These are phyloP conservation scores for Lasiosphaeria miniovina DNA, from an alignment of 495 filamentous ascomycete genomes.

Conservation along the genomic window DNA sequence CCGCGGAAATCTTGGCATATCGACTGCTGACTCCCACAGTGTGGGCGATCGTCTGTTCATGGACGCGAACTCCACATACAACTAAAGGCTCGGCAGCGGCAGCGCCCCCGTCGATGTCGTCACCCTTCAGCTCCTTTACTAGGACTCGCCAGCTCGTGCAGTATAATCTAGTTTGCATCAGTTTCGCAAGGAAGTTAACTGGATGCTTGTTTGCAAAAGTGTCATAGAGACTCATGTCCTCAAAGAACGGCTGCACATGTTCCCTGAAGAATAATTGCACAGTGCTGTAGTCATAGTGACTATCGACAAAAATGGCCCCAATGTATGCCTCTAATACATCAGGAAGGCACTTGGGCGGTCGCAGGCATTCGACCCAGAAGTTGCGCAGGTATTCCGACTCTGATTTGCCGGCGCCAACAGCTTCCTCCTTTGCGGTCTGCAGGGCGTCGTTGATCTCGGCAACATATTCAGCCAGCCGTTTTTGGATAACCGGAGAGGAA, in stretches of 20 bases:
- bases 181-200: slow-evolving; percentile 45
- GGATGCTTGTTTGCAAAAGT: slow-evolving; percentile 87
- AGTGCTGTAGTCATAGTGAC: slow-evolving; percentile 68
- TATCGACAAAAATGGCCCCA: slow-evolving; percentile 90
- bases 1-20: slow-evolving; percentile 71
- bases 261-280: slow-evolving; percentile 74
- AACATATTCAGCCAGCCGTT: slow-evolving; percentile 67
- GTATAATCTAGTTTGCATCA: slow-evolving; percentile 43
- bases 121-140: slow-evolving; percentile 16
- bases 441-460: slow-evolving; percentile 61
- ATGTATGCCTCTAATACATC: slow-evolving; percentile 90
- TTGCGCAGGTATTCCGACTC: slow-evolving; percentile 57
- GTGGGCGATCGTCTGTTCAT: slow-evolving; percentile 63
- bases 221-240: slow-evolving; percentile 86
- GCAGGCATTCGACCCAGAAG: slow-evolving; percentile 70
- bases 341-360: slow-evolving; percentile 82
- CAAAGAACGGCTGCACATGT: slow-evolving; percentile 74
- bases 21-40: slow-evolving; percentile 59
- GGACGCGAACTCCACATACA: slow-evolving; percentile 74
- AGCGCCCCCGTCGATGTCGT: slow-evolving; percentile 2
- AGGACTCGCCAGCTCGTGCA: slow-evolving; percentile 47
- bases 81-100: slow-evolving; percentile 41
- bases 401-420: slow-evolving; percentile 27
- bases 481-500: slow-evolving; percentile 55
- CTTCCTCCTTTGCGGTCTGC: slow-evolving; percentile 38